A percentile compares a stretch with the other conserved stretches of the same genome.
Evolutionary conservation across 106 monocot species (phyloP).

Genomic region (Chionographis japonica): DNA sequence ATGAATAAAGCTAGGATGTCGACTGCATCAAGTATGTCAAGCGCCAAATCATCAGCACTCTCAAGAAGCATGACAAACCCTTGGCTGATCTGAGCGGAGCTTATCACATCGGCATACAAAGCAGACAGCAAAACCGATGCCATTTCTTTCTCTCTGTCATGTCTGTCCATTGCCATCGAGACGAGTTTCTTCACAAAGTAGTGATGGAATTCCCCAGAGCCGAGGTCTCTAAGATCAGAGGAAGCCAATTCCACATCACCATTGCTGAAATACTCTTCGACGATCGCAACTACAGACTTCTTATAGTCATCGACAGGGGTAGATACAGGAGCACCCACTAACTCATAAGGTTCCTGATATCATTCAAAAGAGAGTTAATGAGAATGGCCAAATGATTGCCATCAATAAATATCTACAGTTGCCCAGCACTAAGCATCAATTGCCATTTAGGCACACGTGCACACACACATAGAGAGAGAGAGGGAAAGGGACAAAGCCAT

Average conservation of each 20-base stretch:
- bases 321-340: slow-evolving; percentile 57
- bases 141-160: slow-evolving; percentile 98
- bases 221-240: slow-evolving; percentile 74
- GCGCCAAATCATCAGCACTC: slow-evolving; percentile 76
- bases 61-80: slow-evolving; percentile 83
- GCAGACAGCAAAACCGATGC: slow-evolving; percentile 84
- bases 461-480: background rate
- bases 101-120: slow-evolving; percentile 74
- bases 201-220: slow-evolving; percentile 62
- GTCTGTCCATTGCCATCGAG: slow-evolving; percentile 91
- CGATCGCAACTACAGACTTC: slow-evolving; percentile 52
- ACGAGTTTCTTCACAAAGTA: slow-evolving; percentile 91
- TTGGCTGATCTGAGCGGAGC: slow-evolving; percentile 55
- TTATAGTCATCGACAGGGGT: slow-evolving; percentile 80
- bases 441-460: background rate
- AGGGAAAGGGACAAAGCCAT: slow-evolving; percentile 5
- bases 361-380: slow-evolving; percentile 1
- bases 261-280: slow-evolving; percentile 91
- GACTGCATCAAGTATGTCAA: slow-evolving; percentile 84
- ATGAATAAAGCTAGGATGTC: slow-evolving; percentile 88
- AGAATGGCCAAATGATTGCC: background rate
- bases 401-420: too few relatives aligned
- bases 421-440: too few relatives aligned
- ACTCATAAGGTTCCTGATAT: slow-evolving; percentile 82
- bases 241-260: slow-evolving; percentile 76